These are phyloP conservation scores for Corchorus olitorius DNA, from an alignment of 345 rosid species.

Conservation along the genomic window DNA sequence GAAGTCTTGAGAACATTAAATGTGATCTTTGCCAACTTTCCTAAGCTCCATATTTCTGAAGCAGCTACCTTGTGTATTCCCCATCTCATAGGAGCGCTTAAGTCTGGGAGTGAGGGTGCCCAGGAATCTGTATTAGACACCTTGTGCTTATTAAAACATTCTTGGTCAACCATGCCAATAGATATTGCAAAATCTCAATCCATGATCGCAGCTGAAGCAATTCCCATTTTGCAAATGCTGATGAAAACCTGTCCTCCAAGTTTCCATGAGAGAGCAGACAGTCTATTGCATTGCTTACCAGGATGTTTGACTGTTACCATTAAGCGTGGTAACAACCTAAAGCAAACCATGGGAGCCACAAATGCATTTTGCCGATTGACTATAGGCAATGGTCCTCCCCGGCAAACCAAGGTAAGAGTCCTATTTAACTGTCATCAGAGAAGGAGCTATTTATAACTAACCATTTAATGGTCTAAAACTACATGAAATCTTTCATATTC, in stretches of 20 bases:
- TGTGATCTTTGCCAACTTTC: constrained; percentile 77
- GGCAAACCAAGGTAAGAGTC: constrained; percentile 76
- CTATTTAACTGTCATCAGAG: neutral
- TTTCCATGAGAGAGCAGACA: constrained; percentile 84
- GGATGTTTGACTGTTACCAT: constrained; percentile 83
- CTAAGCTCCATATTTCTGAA: constrained; percentile 85
- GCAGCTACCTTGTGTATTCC: constrained; percentile 91
- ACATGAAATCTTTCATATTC: neutral
- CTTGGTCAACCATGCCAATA: constrained; percentile 78
- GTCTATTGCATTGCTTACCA: constrained; percentile 86
- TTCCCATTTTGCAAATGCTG: constrained; percentile 76
- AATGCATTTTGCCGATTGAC: constrained; percentile 85
- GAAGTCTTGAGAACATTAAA: constrained; percentile 76
- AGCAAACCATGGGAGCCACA: constrained; percentile 78
- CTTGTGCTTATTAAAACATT: constrained; percentile 69
- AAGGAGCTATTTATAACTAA: neutral
- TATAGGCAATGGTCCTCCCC: constrained; percentile 80
- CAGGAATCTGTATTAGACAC: constrained; percentile 81
- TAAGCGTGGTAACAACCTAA: constrained; percentile 78
- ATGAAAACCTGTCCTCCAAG: constrained; percentile 85
- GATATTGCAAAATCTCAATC: constrained; percentile 85
- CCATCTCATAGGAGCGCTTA: constrained; percentile 77
- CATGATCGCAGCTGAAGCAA: constrained; percentile 81
- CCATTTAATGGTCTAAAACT: neutral
- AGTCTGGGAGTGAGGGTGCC: constrained; percentile 70